A percentile compares a stretch with the other conserved stretches of the same genome.
These are phyloP conservation scores for Claviceps digitariae DNA, from an alignment of 2,329 filamentous ascomycete genomes.

Conservation along the genomic window DNA sequence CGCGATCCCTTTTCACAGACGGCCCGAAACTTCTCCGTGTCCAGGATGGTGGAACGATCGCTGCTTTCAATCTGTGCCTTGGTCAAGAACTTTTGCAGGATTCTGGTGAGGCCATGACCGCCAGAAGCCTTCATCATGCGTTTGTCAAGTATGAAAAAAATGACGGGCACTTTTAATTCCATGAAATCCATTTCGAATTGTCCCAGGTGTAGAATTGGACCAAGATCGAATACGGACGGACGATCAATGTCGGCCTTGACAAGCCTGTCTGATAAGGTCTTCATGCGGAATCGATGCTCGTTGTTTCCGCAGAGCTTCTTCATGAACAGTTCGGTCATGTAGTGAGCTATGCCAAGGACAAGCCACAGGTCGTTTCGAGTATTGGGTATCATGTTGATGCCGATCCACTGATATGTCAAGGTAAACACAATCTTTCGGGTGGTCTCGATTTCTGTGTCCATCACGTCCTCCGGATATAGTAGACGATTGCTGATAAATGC, in stretches of 20 bases:
- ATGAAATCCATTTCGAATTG: constrained; percentile 83
- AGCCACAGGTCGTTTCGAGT: constrained; percentile 76
- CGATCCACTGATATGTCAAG: constrained; percentile 85
- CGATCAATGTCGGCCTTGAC: constrained; percentile 70
- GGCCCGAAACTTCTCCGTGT: constrained; percentile 62
- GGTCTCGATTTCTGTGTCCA: constrained; percentile 72
- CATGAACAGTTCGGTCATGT: constrained; percentile 90
- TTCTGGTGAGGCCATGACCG: constrained; percentile 71
- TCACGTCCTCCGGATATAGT: constrained; percentile 70
- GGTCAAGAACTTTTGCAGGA: constrained; percentile 74
- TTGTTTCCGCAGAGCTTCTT: constrained; percentile 86
- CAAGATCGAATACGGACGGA: constrained; percentile 71
- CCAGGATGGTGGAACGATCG: constrained; percentile 57
- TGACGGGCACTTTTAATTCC: constrained; percentile 75
- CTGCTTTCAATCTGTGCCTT: constrained; percentile 58
- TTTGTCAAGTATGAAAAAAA: constrained; percentile 88
- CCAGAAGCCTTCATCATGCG: constrained; percentile 72
- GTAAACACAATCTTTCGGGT: constrained; percentile 72
- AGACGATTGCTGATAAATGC: constrained; percentile 79
- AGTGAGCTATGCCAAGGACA: constrained; percentile 79
- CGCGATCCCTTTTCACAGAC: constrained; percentile 82
- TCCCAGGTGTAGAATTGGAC: constrained; percentile 64
- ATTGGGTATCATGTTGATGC: constrained; percentile 80
- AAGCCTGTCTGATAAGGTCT: constrained; percentile 67
- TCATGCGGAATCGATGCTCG: constrained; percentile 83